A percentile compares a stretch with the other conserved stretches of the same genome.
Conservation (phyloP, 768 basidiomycete genomes). For the Gautieria morchelliformis region DNA sequence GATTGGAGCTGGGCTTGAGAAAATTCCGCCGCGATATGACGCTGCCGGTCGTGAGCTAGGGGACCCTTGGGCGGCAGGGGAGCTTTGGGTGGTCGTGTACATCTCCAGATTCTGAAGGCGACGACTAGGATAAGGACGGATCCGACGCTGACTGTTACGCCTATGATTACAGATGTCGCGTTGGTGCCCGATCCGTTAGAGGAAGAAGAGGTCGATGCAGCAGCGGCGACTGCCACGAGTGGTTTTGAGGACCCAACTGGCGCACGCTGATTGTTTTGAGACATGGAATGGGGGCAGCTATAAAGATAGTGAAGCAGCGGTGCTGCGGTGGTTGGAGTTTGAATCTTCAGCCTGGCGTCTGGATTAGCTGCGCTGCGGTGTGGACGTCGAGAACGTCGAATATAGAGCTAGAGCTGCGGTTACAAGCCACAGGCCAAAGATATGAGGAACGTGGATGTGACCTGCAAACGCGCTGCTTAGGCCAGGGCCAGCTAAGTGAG, state of each 20-base stretch:
- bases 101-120: slow-evolving; percentile 28
- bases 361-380: no score
- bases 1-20: slow-evolving; percentile 16
- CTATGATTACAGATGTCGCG: slow-evolving; percentile 19
- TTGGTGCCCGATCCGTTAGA: background rate
- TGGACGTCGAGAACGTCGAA: no score
- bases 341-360: no score
- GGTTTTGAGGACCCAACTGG: background rate
- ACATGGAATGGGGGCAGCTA: no score
- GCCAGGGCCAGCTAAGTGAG: no score
- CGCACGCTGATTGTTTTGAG: no score
- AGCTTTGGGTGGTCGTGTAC: slow-evolving; percentile 18
- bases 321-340: no score
- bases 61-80: slow-evolving; percentile 61
- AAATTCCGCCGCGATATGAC: slow-evolving; percentile 28
- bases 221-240: background rate
- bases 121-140: slow-evolving; percentile 28
- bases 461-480: no score
- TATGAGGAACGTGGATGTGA: no score
- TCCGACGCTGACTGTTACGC: slow-evolving; percentile 31
- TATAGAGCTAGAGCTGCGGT: no score
- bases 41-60: slow-evolving; percentile 51
- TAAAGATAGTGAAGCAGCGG: no score
- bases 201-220: background rate
- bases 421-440: no score